Percentiles rank a stretch among this genome's conserved stretches.
phyloP scores from a whole-genome alignment of 169 alveolate genomes.

The Cryptosporidium baileyi region DNA sequence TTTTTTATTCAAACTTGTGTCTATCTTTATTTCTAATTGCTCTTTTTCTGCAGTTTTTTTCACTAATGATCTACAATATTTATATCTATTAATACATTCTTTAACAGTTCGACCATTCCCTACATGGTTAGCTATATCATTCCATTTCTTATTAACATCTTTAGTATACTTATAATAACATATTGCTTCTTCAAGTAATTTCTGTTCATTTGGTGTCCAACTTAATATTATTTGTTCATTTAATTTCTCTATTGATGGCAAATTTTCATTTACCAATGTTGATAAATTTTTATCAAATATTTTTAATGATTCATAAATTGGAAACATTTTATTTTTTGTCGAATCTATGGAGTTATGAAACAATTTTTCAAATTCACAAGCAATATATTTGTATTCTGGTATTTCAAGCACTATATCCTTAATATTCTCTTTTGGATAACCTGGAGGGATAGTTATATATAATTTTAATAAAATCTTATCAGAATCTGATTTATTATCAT shows the following conservation, averaged over 20 bases:
- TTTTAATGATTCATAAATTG: slow-evolving; percentile 54
- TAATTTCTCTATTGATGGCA: slow-evolving; percentile 1
- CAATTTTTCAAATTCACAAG: not conserved
- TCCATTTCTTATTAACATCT: slow-evolving; percentile 52
- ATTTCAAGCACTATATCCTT: slow-evolving; percentile 8
- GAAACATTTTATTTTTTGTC: not conserved
- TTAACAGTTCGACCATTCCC: slow-evolving; percentile 55
- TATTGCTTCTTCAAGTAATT: slow-evolving; percentile 49
- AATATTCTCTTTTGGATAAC: slow-evolving; percentile 33
- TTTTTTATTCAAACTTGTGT: not conserved
- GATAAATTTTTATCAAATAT: slow-evolving; percentile 8
- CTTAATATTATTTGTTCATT: not conserved
- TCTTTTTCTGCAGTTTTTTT: not conserved
- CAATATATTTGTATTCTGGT: not conserved
- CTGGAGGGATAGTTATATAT: slow-evolving; percentile 12
- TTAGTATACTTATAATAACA: slow-evolving; percentile 63
- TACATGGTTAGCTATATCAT: slow-evolving; percentile 60
- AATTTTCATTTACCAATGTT: not conserved
- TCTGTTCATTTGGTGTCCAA: slow-evolving; percentile 50
- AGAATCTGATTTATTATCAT: not conserved
- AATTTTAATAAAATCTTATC: not conserved
- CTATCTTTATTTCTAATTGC: not conserved
- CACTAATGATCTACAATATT: slow-evolving; percentile 52
- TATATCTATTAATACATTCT: slow-evolving; percentile 42
- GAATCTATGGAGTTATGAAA: not conserved